These are phyloP conservation scores for Scheffersomyces lignicola DNA, from an alignment of 1,139 yeast species.

Conservation along the genomic window DNA sequence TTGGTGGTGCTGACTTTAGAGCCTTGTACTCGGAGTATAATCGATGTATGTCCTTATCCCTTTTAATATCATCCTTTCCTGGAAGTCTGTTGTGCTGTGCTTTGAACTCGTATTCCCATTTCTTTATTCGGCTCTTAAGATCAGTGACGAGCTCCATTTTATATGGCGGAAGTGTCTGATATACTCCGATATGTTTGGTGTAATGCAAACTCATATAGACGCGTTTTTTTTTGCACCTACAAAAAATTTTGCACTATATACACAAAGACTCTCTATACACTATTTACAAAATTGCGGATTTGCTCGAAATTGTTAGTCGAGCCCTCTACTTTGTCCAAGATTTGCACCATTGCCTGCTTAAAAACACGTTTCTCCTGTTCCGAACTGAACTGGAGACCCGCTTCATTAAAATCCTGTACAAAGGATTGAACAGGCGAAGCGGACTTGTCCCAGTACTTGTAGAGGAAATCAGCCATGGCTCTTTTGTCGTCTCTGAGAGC, in stretches of 20 bases:
- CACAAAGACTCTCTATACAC: conserved; percentile 5
- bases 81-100: conserved; percentile 50
- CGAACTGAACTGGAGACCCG: conserved; percentile 17
- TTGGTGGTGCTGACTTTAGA: neutral
- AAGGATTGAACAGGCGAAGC: conserved; percentile 25
- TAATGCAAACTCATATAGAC: neutral
- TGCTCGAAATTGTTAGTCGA: conserved; percentile 10
- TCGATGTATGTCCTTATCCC: conserved; percentile 38
- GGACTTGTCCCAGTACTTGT: conserved; percentile 29
- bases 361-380: conserved; percentile 24
- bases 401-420: conserved; percentile 19
- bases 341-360: conserved; percentile 18
- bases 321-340: conserved; percentile 18
- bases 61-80: conserved; percentile 52
- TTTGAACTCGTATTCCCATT: conserved; percentile 60
- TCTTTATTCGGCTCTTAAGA: conserved; percentile 27
- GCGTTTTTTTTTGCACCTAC: neutral
- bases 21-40: conserved; percentile 28
- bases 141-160: too few relatives aligned
- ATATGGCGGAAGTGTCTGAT: too few relatives aligned
- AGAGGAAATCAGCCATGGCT: conserved; percentile 33
- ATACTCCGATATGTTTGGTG: neutral
- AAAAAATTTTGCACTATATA: neutral
- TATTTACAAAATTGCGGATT: conserved; percentile 12
- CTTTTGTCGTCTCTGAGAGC: conserved; percentile 27